phyloP scores from a whole-genome alignment of 2,329 filamentous ascomycete genomes.

The Pseudopyrenochaeta lycopersici region DNA sequence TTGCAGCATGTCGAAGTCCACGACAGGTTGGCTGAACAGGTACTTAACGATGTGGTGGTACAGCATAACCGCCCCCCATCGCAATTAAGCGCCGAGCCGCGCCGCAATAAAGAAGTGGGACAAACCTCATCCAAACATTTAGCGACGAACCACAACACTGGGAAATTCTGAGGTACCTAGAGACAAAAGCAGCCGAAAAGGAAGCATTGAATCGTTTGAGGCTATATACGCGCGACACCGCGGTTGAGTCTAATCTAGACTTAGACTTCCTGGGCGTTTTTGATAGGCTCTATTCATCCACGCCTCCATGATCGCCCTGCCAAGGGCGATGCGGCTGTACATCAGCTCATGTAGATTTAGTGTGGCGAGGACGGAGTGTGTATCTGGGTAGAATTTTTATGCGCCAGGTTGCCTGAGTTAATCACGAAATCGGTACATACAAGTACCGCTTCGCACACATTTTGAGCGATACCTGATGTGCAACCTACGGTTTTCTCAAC shows the following conservation, averaged over 20 bases:
- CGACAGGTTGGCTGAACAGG: background rate
- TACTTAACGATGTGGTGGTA: background rate
- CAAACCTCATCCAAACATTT: slow-evolving; percentile 1
- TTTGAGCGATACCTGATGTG: too few relatives aligned
- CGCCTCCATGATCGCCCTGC: too few relatives aligned
- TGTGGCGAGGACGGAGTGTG: too few relatives aligned
- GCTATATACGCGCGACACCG: background rate
- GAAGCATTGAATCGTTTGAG: background rate
- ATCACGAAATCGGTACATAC: too few relatives aligned
- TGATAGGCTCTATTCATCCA: too few relatives aligned
- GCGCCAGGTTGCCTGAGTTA: too few relatives aligned
- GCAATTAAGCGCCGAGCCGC: slow-evolving; percentile 10
- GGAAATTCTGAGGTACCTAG: background rate
- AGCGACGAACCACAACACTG: slow-evolving; percentile 5
- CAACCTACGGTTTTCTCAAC: background rate
- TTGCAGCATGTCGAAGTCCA: background rate
- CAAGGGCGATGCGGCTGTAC: too few relatives aligned
- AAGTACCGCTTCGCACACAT: too few relatives aligned
- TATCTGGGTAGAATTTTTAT: too few relatives aligned
- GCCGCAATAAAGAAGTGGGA: slow-evolving; percentile 1
- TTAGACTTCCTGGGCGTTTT: too few relatives aligned
- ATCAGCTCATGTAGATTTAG: too few relatives aligned
- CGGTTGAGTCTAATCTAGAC: too few relatives aligned
- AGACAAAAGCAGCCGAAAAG: background rate
- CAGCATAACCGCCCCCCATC: slow-evolving; percentile 1